Evolutionary conservation across 164 flowering plant genomes (phyloP).

Genomic region (Malania oleifera): DNA sequence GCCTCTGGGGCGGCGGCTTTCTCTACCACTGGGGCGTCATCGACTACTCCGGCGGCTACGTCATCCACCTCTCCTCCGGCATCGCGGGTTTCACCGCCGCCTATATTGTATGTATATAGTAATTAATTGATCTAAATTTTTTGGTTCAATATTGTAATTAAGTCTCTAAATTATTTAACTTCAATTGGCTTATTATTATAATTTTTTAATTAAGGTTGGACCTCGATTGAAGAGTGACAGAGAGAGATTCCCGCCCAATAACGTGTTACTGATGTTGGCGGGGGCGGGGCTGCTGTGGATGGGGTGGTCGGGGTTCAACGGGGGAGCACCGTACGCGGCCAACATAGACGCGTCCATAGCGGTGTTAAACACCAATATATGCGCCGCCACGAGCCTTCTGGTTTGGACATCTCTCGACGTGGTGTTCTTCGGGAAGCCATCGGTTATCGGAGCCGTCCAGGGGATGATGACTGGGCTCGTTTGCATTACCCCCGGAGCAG

Average conservation of each 20-base stretch:
- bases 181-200: not conserved
- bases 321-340: constrained; percentile 59
- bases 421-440: constrained; percentile 50
- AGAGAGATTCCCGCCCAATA: constrained; percentile 59
- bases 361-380: constrained; percentile 46
- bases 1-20: constrained; percentile 72
- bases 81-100: constrained; percentile 64
- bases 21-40: constrained; percentile 66
- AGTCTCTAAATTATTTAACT: too few species aligned
- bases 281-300: constrained; percentile 65
- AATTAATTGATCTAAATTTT: too few species aligned
- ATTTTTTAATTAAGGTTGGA: constrained; percentile 36
- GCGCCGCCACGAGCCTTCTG: constrained; percentile 59
- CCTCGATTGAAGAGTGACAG: constrained; percentile 56
- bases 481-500: constrained; percentile 68
- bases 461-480: constrained; percentile 69
- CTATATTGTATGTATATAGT: constrained; percentile 57
- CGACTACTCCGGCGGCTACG: constrained; percentile 70
- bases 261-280: constrained; percentile 51
- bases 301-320: constrained; percentile 75
- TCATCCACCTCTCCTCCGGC: constrained; percentile 58
- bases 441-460: constrained; percentile 61
- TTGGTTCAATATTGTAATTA: too few species aligned
- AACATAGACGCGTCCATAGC: constrained; percentile 43
- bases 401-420: constrained; percentile 59